Percentiles rank a stretch among this genome's conserved stretches.
Conservation (phyloP, 805 yeast genomes). For the Ogataea kodamae region DNA sequence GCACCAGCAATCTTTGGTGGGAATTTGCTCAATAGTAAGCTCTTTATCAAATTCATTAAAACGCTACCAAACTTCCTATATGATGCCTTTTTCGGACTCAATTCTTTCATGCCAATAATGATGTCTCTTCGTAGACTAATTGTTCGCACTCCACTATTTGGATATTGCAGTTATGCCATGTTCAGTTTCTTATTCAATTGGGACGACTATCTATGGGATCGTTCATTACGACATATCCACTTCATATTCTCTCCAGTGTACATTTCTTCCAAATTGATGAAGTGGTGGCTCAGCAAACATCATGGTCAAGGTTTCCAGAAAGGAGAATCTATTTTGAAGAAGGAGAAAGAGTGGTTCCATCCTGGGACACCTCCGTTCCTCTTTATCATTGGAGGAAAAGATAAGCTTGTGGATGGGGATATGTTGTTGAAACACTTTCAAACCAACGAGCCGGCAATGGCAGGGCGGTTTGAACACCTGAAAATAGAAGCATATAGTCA, state of each 20-base stretch:
- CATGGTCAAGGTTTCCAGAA: constrained; percentile 43
- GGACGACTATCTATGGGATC: constrained; percentile 78
- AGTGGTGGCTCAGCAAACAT: constrained; percentile 78
- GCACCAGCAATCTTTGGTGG: constrained; percentile 96
- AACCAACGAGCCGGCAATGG: constrained; percentile 50
- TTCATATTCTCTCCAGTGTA: constrained; percentile 84
- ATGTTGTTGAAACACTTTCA: constrained; percentile 62
- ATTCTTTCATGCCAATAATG: constrained; percentile 77
- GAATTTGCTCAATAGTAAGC: constrained; percentile 55
- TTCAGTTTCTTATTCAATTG: constrained; percentile 86
- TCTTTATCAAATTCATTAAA: constrained; percentile 63
- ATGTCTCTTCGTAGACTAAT: constrained; percentile 50
- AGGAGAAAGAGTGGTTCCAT: constrained; percentile 52
- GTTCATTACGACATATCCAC: constrained; percentile 60
- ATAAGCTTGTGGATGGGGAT: constrained; percentile 74
- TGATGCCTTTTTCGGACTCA: constrained; percentile 65
- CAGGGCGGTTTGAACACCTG: constrained; percentile 34
- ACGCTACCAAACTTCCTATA: constrained; percentile 41
- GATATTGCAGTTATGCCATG: constrained; percentile 70
- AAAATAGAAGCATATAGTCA: constrained; percentile 71
- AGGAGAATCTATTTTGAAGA: constrained; percentile 49
- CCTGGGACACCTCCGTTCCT: constrained; percentile 54
- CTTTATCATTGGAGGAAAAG: constrained; percentile 69
- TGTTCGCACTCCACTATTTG: constrained; percentile 51
- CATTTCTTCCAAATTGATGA: constrained; percentile 76